These are phyloP conservation scores for Keithomyces neogunnii DNA, from an alignment of 2,329 filamentous ascomycete species.

Conservation along the genomic window DNA sequence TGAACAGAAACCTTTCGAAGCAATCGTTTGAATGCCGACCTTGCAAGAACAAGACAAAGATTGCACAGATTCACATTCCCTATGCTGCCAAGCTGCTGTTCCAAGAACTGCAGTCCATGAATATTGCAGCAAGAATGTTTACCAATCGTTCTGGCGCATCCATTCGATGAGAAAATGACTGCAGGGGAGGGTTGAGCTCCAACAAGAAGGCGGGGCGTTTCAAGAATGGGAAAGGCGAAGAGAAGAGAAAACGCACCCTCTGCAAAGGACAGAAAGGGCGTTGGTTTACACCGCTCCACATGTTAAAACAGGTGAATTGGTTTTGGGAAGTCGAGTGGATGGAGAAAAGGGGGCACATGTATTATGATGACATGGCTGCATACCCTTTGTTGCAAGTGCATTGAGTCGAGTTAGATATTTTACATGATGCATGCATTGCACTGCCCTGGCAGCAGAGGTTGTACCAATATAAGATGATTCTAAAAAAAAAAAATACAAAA, in stretches of 20 bases:
- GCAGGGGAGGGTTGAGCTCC: too few relatives aligned
- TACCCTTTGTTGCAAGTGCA: not conserved
- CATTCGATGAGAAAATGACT: slow-evolving; percentile 42
- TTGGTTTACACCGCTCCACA: not conserved
- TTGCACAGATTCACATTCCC: slow-evolving; percentile 94
- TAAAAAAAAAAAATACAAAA: not conserved
- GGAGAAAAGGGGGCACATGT: slow-evolving; percentile 3
- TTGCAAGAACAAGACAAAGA: slow-evolving; percentile 98
- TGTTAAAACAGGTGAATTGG: not conserved
- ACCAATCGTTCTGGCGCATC: slow-evolving; percentile 73
- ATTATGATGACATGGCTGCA: slow-evolving; percentile 4
- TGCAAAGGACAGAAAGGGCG: too few relatives aligned
- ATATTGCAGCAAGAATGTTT: slow-evolving; percentile 96
- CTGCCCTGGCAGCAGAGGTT: slow-evolving; percentile 1
- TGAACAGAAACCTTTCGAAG: slow-evolving; percentile 75
- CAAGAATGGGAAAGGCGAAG: not conserved
- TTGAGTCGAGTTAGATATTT: not conserved
- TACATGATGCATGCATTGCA: not conserved
- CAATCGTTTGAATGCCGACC: slow-evolving; percentile 94
- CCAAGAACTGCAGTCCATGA: slow-evolving; percentile 97
- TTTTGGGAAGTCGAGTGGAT: not conserved
- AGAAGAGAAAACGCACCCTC: not conserved
- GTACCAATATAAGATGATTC: slow-evolving; percentile 3
- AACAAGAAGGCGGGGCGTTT: not conserved
- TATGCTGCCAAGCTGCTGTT: slow-evolving; percentile 97